phyloP scores from a whole-genome alignment of 768 basidiomycete species.

The Strobilomyces dryophilus region DNA sequence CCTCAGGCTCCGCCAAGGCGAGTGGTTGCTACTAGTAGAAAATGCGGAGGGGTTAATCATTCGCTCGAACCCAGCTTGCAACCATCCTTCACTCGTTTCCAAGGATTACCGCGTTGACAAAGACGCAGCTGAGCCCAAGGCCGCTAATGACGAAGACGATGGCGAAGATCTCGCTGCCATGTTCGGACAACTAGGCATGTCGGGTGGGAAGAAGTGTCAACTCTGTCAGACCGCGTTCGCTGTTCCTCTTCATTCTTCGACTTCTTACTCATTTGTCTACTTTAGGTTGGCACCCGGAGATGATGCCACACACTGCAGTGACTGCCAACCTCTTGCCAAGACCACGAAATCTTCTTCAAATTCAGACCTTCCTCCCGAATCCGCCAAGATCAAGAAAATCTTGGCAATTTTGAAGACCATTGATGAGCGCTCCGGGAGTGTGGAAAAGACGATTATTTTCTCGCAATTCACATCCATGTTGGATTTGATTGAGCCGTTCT shows the following conservation, averaged over 20 bases:
- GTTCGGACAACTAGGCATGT: conserved; percentile 67
- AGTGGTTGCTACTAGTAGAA: conserved; percentile 8
- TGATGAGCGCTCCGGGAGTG: conserved; percentile 47
- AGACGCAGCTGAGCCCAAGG: conserved; percentile 70
- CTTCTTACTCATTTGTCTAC: conserved; percentile 1
- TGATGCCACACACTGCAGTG: conserved; percentile 47
- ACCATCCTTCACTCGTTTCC: conserved; percentile 80
- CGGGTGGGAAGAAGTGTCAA: conserved; percentile 59
- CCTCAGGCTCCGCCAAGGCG: conserved; percentile 87
- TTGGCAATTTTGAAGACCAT: conserved; percentile 67
- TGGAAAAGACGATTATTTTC: conserved; percentile 95
- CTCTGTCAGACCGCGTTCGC: conserved; percentile 72
- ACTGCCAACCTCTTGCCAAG: conserved; percentile 53
- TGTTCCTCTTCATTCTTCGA: neutral
- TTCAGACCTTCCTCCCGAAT: conserved; percentile 53
- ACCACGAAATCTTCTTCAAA: conserved; percentile 34
- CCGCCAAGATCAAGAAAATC: conserved; percentile 86
- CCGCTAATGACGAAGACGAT: conserved; percentile 49
- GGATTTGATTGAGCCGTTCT: conserved; percentile 81
- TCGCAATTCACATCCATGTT: conserved; percentile 91
- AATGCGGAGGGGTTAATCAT: neutral
- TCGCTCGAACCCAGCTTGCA: conserved; percentile 58
- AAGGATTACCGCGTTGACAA: conserved; percentile 70
- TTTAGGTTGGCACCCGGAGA: conserved; percentile 13
- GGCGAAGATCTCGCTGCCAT: conserved; percentile 73